A percentile compares a stretch with the other conserved stretches of the same genome.
Conservation (phyloP, 1,284 basidiomycete genomes). For the Clitocybe nebularis region DNA sequence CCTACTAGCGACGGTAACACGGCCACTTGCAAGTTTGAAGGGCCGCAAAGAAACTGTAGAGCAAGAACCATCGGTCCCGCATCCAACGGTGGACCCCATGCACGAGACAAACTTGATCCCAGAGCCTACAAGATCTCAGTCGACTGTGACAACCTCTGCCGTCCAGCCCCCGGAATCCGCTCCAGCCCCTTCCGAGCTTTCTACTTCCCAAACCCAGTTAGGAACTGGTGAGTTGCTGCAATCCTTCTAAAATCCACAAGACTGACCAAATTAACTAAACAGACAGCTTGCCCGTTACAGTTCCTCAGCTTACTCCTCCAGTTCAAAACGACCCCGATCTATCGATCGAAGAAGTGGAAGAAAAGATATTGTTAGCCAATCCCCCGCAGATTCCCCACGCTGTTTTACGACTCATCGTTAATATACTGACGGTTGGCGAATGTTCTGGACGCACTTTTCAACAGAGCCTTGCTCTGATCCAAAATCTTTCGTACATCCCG, state of each 20-base stretch:
- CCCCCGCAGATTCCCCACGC: constrained; percentile 81
- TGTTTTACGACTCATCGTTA: constrained; percentile 85
- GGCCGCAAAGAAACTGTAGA: constrained; percentile 39
- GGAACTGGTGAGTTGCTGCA: constrained; percentile 9
- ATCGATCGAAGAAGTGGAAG: constrained; percentile 45
- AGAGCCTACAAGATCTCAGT: constrained; percentile 5
- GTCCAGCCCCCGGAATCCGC: background rate
- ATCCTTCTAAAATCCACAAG: background rate
- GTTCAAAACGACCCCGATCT: constrained; percentile 25
- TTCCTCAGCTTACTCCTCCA: no score
- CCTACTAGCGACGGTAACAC: constrained; percentile 82
- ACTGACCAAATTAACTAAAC: constrained; percentile 1
- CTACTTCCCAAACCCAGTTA: background rate
- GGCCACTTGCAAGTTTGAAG: constrained; percentile 68
- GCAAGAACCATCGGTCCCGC: constrained; percentile 11
- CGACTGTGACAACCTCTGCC: background rate
- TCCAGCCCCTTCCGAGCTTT: background rate
- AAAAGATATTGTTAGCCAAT: constrained; percentile 61
- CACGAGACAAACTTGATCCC: no score
- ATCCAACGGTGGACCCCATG: no score
- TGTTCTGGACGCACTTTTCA: constrained; percentile 94
- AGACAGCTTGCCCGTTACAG: no score
- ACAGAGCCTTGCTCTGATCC: constrained; percentile 84
- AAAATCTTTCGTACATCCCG: constrained; percentile 83
- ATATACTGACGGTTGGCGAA: constrained; percentile 91